Percentiles rank a stretch among this genome's conserved stretches.
Evolutionary conservation across 805 yeast species (phyloP).

Genomic region (Kluyveromyces nonfermentans): DNA sequence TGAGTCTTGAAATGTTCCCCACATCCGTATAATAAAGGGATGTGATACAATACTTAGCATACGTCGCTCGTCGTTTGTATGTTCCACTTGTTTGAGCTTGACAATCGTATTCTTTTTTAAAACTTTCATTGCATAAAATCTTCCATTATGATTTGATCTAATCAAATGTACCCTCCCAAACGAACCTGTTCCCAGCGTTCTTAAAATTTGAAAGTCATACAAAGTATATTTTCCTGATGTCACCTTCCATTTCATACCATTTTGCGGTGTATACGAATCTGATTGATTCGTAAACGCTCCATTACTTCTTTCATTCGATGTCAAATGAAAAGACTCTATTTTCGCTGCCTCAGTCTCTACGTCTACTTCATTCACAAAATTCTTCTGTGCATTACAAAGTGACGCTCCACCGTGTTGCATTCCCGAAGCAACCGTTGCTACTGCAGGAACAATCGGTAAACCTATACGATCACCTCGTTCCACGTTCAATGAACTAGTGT

Average conservation of each 20-base stretch:
- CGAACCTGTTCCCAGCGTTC: slow-evolving; percentile 92
- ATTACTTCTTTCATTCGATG: neutral
- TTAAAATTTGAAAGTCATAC: slow-evolving; percentile 69
- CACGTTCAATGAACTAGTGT: too few relatives aligned
- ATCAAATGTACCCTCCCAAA: slow-evolving; percentile 92
- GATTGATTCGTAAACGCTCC: neutral
- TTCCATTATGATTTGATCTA: slow-evolving; percentile 77
- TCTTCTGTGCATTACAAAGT: neutral
- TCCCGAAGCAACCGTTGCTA: neutral
- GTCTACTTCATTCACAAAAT: neutral
- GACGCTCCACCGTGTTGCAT: neutral
- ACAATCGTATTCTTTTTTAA: slow-evolving; percentile 81
- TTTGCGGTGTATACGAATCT: neutral
- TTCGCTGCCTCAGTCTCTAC: neutral
- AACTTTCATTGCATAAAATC: slow-evolving; percentile 90
- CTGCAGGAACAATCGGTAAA: slow-evolving; percentile 1
- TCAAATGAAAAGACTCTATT: neutral
- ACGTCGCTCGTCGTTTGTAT: slow-evolving; percentile 88
- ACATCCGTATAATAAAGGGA: slow-evolving; percentile 85
- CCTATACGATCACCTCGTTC: neutral
- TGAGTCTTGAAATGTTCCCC: slow-evolving; percentile 95
- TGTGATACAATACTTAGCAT: slow-evolving; percentile 81
- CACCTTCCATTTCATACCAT: neutral
- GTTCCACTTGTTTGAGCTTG: slow-evolving; percentile 90
- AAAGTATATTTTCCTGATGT: slow-evolving; percentile 67